Evolutionary conservation across 345 rosid genomes (phyloP).

Genomic region (Brassica napus): Da-Ae NC_063439.1:23005501-23006000

Average conservation of each 20-base stretch:
- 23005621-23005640: neutral
- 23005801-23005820: slow-evolving; percentile 38
- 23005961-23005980: slow-evolving; percentile 21
- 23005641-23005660: neutral
- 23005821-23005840: slow-evolving; percentile 22
- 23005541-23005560: neutral
- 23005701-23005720: slow-evolving; percentile 1
- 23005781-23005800: slow-evolving; percentile 10
- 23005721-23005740: neutral
- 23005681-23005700: slow-evolving; percentile 18
- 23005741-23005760: neutral
- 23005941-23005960: neutral
- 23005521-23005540: slow-evolving; percentile 5
- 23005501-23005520: slow-evolving; percentile 11
- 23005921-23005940: slow-evolving; percentile 6
- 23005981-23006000: slow-evolving; percentile 12
- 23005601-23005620: neutral
- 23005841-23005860: slow-evolving; percentile 25
- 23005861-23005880: slow-evolving; percentile 37
- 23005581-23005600: slow-evolving; percentile 22
- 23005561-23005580: slow-evolving; percentile 2
- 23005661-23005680: slow-evolving; percentile 8
- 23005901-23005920: slow-evolving; percentile 2
- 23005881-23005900: slow-evolving; percentile 7
- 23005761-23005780: slow-evolving; percentile 16